phyloP scores from a whole-genome alignment of 2,329 filamentous ascomycete genomes.

The Zymoseptoria pseudotritici region DNA sequence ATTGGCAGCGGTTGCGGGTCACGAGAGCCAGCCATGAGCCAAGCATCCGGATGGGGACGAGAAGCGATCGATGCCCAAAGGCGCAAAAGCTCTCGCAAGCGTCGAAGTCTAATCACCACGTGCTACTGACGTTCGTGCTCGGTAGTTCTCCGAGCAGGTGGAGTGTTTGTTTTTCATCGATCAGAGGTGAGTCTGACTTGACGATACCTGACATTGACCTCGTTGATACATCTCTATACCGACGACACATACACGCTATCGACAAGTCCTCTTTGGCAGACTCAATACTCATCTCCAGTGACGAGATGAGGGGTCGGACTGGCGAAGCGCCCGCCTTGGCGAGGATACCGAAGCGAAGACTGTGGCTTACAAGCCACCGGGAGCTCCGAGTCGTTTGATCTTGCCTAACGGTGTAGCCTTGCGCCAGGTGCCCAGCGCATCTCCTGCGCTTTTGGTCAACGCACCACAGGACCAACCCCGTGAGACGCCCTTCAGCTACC shows the following conservation, averaged over 20 bases:
- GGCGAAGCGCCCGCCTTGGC: background rate
- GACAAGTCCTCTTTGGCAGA: background rate
- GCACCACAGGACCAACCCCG: background rate
- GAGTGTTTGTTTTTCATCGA: background rate
- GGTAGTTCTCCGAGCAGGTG: background rate
- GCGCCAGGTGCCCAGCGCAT: background rate
- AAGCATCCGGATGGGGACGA: background rate
- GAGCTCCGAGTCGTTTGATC: background rate
- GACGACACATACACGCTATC: too few species aligned
- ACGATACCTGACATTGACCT: background rate
- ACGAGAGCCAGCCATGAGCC: background rate
- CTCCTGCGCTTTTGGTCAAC: background rate
- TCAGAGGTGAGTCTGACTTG: background rate
- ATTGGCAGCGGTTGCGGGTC: background rate
- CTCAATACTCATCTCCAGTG: background rate
- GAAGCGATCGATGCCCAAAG: background rate
- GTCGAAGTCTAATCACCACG: background rate
- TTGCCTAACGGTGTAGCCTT: background rate
- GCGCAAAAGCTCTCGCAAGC: background rate
- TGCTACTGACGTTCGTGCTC: background rate
- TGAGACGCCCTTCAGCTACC: background rate
- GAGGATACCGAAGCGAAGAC: background rate
- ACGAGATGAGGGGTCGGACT: conserved; percentile 2
- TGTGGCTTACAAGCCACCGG: conserved; percentile 1
- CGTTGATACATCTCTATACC: too few species aligned